Evolutionary conservation across 306 rosid species (phyloP).

Genomic region (Cicer judaicum): DNA sequence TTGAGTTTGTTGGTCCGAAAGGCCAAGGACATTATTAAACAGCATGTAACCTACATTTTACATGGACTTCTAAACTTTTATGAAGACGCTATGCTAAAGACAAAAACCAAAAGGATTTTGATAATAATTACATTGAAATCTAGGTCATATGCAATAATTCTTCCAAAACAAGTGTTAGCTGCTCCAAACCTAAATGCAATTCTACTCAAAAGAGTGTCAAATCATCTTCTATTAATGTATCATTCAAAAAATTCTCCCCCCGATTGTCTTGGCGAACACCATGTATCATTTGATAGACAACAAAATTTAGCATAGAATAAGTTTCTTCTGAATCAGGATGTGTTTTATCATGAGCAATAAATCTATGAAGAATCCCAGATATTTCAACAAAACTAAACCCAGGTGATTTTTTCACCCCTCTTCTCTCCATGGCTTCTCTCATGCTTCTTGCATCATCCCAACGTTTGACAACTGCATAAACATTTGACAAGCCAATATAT

Average conservation of each 20-base stretch:
- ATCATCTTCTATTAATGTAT: slow-evolving; percentile 44
- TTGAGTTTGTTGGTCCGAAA: background rate
- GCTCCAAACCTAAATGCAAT: slow-evolving; percentile 22
- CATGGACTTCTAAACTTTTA: background rate
- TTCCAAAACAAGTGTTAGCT: slow-evolving; percentile 30
- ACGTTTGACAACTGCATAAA: slow-evolving; percentile 62
- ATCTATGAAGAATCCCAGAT: slow-evolving; percentile 64
- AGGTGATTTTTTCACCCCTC: slow-evolving; percentile 77
- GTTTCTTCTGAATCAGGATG: slow-evolving; percentile 62
- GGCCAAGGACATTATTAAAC: background rate
- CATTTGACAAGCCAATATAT: slow-evolving; percentile 75
- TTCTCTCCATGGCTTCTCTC: slow-evolving; percentile 75
- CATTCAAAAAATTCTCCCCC: slow-evolving; percentile 41
- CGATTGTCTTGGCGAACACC: slow-evolving; percentile 47
- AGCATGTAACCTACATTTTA: too few relatives aligned
- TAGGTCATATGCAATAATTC: slow-evolving; percentile 23
- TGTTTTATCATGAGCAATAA: slow-evolving; percentile 76
- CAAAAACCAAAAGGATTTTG: slow-evolving; percentile 19
- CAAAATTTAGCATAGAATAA: slow-evolving; percentile 59
- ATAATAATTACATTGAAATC: slow-evolving; percentile 25
- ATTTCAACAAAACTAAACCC: slow-evolving; percentile 77
- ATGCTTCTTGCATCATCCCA: slow-evolving; percentile 76
- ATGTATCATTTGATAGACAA: slow-evolving; percentile 64
- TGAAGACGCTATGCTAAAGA: slow-evolving; percentile 8
- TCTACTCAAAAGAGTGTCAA: slow-evolving; percentile 38